Base-by-base conservation (phyloP, 163 green algal species). In the Scenedesmus sp. region DNA sequence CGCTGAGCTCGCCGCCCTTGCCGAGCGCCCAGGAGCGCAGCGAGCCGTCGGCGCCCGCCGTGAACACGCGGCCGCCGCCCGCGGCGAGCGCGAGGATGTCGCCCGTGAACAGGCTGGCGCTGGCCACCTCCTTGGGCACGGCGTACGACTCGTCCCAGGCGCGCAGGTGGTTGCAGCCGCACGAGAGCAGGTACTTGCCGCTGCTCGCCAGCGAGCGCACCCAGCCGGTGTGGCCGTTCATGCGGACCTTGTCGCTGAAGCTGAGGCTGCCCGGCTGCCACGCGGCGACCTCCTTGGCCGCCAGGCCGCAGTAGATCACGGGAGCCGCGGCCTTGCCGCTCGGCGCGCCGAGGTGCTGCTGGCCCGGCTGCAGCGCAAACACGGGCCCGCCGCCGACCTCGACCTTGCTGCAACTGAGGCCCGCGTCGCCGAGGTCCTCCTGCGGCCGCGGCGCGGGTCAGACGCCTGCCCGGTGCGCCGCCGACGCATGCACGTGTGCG, bases 71-170 rank as follows among this genome's bases (percentile, higher is more conserved):
- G 39, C 82, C 71, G 48, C 77, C 77, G 28, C 58, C 62, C 1
- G 84, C 84, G 20, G 82, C 85, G 3, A 95, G 83, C 6, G 73
- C 82, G 45, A 92, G 82, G 66, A 96, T 95, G 84, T 96, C 91
- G 1, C 92, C 92, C 20, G 82, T 93, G 69, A 87, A 88, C 26
- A 94, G 64, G 28, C 50, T 82, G 47, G 85, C 80, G 4, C 82
- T 78, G 33, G 73, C 42, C 20, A 88, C 67, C 63, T 89, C 77
- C 48, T 90, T 87, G 48, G 92, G 92, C 15, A 93, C 85, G 3
- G 91, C 80, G 50, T 88, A 91, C 2, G 85, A 83, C 69, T 91
- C 81, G 79, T 96, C 92, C 89, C 89, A 96, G 63, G 92, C 83
- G 28, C 75, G 77, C 44, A 96, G 71, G 34, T 72, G 65, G 76